phyloP scores from a whole-genome alignment of 2,329 filamentous ascomycete species.

The Dactylonectria estremocensis region DNA sequence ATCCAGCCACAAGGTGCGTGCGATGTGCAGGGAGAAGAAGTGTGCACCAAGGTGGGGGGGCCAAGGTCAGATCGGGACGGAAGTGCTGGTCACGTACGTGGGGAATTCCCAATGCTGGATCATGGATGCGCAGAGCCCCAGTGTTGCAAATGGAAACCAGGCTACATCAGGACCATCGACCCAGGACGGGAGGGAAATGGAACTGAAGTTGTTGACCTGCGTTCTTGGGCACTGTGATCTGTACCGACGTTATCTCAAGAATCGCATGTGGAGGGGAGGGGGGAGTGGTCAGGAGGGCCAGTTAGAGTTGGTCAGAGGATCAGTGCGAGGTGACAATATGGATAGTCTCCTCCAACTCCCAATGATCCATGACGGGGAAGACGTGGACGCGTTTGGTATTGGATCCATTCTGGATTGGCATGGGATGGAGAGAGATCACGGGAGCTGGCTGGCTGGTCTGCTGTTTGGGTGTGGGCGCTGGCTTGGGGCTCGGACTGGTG shows the following conservation, averaged over 20 bases:
- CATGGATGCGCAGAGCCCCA: conserved; percentile 27
- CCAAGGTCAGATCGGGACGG: conserved; percentile 18
- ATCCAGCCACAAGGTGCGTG: conserved; percentile 13
- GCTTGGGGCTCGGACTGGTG: conserved; percentile 32
- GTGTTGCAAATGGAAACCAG: conserved; percentile 26
- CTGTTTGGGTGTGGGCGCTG: conserved; percentile 18
- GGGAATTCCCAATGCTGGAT: conserved; percentile 37
- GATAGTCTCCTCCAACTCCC: conserved; percentile 32
- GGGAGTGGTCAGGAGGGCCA: conserved; percentile 43
- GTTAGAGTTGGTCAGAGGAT: conserved; percentile 40
- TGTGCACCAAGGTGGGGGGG: not conserved
- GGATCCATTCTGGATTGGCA: conserved; percentile 23
- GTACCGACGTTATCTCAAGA: not conserved
- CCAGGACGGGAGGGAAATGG: conserved; percentile 24
- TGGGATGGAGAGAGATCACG: not conserved
- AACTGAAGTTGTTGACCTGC: not conserved
- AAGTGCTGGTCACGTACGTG: conserved; percentile 28
- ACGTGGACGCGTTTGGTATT: conserved; percentile 40
- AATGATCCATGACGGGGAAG: conserved; percentile 33
- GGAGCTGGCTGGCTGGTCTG: not conserved
- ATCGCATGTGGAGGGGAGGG: not conserved
- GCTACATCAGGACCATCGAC: conserved; percentile 1
- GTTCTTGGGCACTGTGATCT: not conserved
- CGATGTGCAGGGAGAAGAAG: not conserved
- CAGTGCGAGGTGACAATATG: conserved; percentile 17